Evolutionary conservation across 495 filamentous ascomycete genomes (phyloP).

Genomic region (Aspergillus egyptiacus): DNA sequence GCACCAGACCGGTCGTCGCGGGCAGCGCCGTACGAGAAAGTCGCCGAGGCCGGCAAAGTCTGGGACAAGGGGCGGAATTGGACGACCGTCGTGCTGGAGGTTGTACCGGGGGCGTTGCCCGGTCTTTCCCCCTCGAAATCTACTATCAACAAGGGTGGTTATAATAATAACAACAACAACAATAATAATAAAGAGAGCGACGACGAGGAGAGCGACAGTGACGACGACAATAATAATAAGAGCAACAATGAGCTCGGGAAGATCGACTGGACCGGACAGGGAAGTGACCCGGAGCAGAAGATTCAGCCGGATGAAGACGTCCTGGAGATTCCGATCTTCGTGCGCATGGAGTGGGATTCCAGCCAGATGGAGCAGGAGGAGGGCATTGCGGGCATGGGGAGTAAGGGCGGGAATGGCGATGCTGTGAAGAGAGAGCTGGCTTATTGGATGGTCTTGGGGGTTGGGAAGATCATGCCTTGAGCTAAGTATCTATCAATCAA

Average conservation of each 20-base stretch:
- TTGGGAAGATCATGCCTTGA: slow-evolving; percentile 59
- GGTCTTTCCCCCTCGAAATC: not conserved
- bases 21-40: slow-evolving; percentile 41
- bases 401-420: slow-evolving; percentile 39
- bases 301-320: slow-evolving; percentile 74
- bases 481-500: too few species aligned
- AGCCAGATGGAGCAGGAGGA: slow-evolving; percentile 60
- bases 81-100: slow-evolving; percentile 86
- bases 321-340: slow-evolving; percentile 92
- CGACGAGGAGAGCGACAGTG: slow-evolving; percentile 14
- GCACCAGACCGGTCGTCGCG: slow-evolving; percentile 29
- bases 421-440: slow-evolving; percentile 67
- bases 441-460: slow-evolving; percentile 90
- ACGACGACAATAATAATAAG: slow-evolving; percentile 14
- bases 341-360: slow-evolving; percentile 85
- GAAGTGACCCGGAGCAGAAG: slow-evolving; percentile 11
- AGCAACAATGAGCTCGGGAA: not conserved
- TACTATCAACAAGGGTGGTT: not conserved
- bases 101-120: slow-evolving; percentile 60
- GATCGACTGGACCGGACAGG: slow-evolving; percentile 23
- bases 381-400: slow-evolving; percentile 33
- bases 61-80: slow-evolving; percentile 95
- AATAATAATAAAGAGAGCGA: slow-evolving; percentile 18
- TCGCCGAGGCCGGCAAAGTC: slow-evolving; percentile 85
- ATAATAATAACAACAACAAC: slow-evolving; percentile 12